Percentiles rank a stretch among this genome's conserved stretches.
Evolutionary conservation across 768 basidiomycete genomes (phyloP).

Genomic region (Fomitopsis serialis): DNA sequence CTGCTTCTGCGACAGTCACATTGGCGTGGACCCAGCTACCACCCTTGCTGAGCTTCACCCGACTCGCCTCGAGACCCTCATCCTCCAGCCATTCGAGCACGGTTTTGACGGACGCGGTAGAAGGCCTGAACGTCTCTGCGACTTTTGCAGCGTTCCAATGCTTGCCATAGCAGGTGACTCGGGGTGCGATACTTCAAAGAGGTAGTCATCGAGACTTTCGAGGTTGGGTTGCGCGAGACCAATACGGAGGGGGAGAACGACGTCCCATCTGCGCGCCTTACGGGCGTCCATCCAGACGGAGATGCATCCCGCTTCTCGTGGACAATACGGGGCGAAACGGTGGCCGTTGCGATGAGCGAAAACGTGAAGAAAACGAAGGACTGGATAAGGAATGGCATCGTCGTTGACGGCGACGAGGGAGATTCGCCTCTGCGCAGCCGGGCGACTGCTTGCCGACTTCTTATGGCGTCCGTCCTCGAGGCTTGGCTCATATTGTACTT

Average conservation of each 20-base stretch:
- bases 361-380: not conserved
- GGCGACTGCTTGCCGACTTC: no score
- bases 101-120: constrained; percentile 32
- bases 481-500: no score
- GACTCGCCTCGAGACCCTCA: constrained; percentile 33
- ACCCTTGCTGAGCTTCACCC: constrained; percentile 32
- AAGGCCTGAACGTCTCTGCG: constrained; percentile 41
- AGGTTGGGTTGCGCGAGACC: constrained; percentile 44
- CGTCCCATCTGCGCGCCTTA: constrained; percentile 28
- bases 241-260: constrained; percentile 42
- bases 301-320: constrained; percentile 15
- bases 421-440: no score
- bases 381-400: not conserved
- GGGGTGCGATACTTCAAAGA: constrained; percentile 46
- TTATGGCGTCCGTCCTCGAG: no score
- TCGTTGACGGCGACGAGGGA: not conserved
- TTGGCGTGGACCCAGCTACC: constrained; percentile 40
- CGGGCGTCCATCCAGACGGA: constrained; percentile 37
- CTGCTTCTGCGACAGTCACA: constrained; percentile 37
- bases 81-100: constrained; percentile 40
- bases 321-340: constrained; percentile 32
- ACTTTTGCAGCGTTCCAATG: constrained; percentile 43
- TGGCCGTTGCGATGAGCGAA: not conserved
- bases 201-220: constrained; percentile 37
- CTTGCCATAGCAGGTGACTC: constrained; percentile 44